Base-by-base conservation (phyloP, 257 asterid species). In the Petrea volubilis region DNA sequence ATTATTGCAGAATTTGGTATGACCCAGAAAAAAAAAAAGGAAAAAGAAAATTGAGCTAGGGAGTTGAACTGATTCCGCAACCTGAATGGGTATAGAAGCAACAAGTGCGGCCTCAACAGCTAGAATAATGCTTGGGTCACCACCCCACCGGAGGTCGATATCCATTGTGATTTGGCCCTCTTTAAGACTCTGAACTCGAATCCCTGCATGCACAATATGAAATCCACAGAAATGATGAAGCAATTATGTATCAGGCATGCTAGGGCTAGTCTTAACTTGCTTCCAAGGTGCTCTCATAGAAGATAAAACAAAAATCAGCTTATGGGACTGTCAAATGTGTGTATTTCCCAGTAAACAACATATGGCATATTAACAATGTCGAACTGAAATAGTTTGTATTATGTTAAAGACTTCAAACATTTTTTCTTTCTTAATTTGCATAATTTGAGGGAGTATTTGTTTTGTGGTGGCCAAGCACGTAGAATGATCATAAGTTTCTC, bases 101-200 rank as follows among this genome's bases (percentile, higher is more conserved):
- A 95, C 99, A 33, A 79, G 74, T 41, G 98, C 97, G 70, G 98
- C 99, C 87, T 92, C 97, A 67, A 87, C 98, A 68, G 90, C 98
- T 82, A 95, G 79, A 71, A 95, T 61, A 63, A 95, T 95, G 83
- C 84, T 95, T 43, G 99, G 99, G 82, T 95, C 97, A 78, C 99
- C 99, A 77, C 99, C 99, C 97, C 97, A 95, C 36, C 99, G 89
- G 46, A 95, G 78, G 82, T 95, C 99, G 64, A 95, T 92, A 74
- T 95, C 99, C 99, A 95, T 95, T 5, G 96, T 95, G 76, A 95
- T 92, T 81, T 95, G 99, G 65, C 99, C 99, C 72, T 90, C 88
- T 78, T 95, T 95, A 64, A 95, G 96, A 82, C 92, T 95, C 90
- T 95, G 99, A 77, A 95, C 97, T 64, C 98, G 97, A 76, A 95